These are phyloP conservation scores for Aspergillus ruber DNA, from an alignment of 2,329 filamentous ascomycete genomes.

Conservation along the genomic window DNA sequence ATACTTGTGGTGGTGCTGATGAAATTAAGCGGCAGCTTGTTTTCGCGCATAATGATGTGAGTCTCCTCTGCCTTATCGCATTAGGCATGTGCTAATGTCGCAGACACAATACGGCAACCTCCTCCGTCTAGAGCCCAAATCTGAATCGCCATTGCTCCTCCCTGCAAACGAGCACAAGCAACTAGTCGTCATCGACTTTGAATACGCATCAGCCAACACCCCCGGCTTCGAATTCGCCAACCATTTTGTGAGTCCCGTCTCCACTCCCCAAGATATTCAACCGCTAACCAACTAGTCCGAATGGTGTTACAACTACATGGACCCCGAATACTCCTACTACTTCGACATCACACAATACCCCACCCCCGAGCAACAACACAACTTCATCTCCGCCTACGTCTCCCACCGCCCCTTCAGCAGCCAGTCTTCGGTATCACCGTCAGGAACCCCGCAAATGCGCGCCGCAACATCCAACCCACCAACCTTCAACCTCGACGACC, in stretches of 20 bases:
- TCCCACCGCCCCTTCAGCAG: constrained; percentile 59
- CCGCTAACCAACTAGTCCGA: constrained; percentile 53
- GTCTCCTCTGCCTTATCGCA: constrained; percentile 23
- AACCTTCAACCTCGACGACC: constrained; percentile 76
- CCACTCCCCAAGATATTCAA: neutral
- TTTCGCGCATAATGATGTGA: constrained; percentile 96
- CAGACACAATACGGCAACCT: constrained; percentile 99
- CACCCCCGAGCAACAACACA: constrained; percentile 68
- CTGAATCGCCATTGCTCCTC: constrained; percentile 76
- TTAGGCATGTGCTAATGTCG: constrained; percentile 8
- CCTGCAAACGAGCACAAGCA: constrained; percentile 94
- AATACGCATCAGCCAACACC: constrained; percentile 87
- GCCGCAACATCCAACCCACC: constrained; percentile 44
- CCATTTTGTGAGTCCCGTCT: constrained; percentile 63
- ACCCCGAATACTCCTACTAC: constrained; percentile 56
- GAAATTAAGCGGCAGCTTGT: constrained; percentile 69
- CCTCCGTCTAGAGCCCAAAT: constrained; percentile 63
- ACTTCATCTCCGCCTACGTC: constrained; percentile 81
- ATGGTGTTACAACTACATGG: constrained; percentile 97
- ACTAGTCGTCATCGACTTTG: constrained; percentile 94
- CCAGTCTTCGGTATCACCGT: constrained; percentile 17
- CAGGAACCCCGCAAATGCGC: constrained; percentile 42
- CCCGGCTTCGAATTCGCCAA: constrained; percentile 91
- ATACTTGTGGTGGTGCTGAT: constrained; percentile 61
- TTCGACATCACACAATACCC: constrained; percentile 70